Conservation (phyloP, 176 grass and related monocot species). For the Elymus sibiricus region DNA sequence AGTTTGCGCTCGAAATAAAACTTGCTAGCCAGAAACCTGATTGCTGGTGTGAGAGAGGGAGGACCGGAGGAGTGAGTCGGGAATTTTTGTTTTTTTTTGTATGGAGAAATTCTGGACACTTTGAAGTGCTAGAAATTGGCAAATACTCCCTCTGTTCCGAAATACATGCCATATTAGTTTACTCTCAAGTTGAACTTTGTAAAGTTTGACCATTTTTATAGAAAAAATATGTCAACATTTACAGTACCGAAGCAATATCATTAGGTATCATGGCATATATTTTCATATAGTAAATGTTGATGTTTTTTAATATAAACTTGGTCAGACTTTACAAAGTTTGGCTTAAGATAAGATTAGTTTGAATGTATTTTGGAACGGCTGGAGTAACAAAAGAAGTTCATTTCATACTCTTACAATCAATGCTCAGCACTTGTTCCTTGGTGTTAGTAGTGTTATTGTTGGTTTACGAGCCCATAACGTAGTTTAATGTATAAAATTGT, state of each 20-base stretch:
- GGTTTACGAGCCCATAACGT: background rate
- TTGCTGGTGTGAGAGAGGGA: background rate
- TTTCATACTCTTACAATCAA: background rate
- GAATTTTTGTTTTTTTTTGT: background rate
- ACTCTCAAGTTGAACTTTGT: background rate
- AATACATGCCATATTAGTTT: background rate
- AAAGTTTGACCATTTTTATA: background rate
- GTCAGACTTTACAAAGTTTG: background rate
- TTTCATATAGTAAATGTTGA: background rate
- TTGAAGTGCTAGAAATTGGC: background rate
- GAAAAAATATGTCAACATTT: background rate
- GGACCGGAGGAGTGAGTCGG: background rate
- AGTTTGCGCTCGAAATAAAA: background rate
- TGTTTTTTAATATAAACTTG: background rate
- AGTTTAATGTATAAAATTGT: background rate
- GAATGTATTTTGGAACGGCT: background rate
- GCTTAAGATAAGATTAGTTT: background rate
- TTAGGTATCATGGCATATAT: background rate
- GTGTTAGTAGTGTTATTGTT: background rate
- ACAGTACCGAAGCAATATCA: background rate
- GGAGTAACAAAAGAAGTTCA: background rate
- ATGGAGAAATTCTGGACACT: background rate
- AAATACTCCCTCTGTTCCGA: background rate
- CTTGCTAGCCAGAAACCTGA: background rate
- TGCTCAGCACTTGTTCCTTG: background rate